Evolutionary conservation across 306 rosid genomes (phyloP).

Genomic region (Rosa chinensis): DNA sequence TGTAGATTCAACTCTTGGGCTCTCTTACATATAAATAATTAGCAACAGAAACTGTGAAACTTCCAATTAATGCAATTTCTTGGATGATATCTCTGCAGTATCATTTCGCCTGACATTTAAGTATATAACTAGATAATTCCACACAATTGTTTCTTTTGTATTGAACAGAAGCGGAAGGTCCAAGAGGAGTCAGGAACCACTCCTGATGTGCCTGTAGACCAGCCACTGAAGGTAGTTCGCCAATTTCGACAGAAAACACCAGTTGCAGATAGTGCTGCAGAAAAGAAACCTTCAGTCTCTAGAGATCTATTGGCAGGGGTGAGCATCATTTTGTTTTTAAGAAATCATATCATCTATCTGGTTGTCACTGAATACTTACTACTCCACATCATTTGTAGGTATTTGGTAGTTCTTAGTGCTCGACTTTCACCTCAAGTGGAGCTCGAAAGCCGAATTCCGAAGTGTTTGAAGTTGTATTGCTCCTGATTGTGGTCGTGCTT

Average conservation of each 20-base stretch:
- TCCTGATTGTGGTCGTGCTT: not conserved
- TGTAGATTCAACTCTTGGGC: not conserved
- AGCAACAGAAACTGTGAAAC: not conserved
- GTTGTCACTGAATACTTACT: slow-evolving; percentile 14
- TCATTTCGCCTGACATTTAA: not conserved
- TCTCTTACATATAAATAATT: not conserved
- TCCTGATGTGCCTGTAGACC: slow-evolving; percentile 25
- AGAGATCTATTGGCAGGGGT: slow-evolving; percentile 62
- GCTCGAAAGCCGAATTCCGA: not conserved
- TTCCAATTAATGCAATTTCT: not conserved
- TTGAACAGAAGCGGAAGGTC: slow-evolving; percentile 71
- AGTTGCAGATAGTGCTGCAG: slow-evolving; percentile 32
- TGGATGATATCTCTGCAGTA: not conserved
- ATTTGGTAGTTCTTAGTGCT: slow-evolving; percentile 55
- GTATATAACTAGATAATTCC: not conserved
- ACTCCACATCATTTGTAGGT: slow-evolving; percentile 46
- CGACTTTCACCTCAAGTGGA: not conserved
- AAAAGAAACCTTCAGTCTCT: slow-evolving; percentile 49
- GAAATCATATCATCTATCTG: not conserved
- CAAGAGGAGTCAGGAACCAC: slow-evolving; percentile 37
- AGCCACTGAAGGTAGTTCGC: slow-evolving; percentile 50
- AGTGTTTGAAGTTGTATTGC: not conserved
- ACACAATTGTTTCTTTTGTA: slow-evolving; percentile 24
- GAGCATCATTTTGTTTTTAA: slow-evolving; percentile 28
- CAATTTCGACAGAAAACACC: slow-evolving; percentile 71